Evolutionary conservation across 1,284 basidiomycete species (phyloP).

Genomic region (Ceratobasidium sp.): DNA sequence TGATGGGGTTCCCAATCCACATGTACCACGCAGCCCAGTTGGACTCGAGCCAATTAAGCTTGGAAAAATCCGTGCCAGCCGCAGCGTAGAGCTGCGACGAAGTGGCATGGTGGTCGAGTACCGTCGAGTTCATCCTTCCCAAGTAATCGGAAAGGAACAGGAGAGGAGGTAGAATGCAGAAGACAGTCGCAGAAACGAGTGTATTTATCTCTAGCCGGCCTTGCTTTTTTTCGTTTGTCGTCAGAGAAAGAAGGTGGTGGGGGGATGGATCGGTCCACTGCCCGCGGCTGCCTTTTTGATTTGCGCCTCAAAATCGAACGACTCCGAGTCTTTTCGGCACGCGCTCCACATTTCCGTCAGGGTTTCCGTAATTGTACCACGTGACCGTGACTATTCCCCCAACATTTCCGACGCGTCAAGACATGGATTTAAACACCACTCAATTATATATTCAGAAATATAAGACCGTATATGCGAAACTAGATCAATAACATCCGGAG

Average conservation of each 20-base stretch:
- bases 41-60: conserved; percentile 79
- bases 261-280: background rate
- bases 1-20: conserved; percentile 86
- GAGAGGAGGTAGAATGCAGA: background rate
- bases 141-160: background rate
- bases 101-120: conserved; percentile 41
- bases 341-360: conserved; percentile 32
- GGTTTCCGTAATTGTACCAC: conserved; percentile 6
- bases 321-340: conserved; percentile 11
- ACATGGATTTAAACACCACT: conserved; percentile 12
- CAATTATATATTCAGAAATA: background rate
- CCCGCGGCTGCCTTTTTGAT: background rate
- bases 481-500: background rate
- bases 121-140: conserved; percentile 34
- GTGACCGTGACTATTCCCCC: background rate
- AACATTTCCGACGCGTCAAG: background rate
- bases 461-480: background rate
- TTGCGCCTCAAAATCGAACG: conserved; percentile 38
- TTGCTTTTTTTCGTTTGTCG: background rate
- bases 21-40: conserved; percentile 88
- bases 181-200: background rate
- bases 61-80: conserved; percentile 68
- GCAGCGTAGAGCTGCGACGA: conserved; percentile 59
- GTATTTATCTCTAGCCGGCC: background rate
- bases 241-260: conserved; percentile 5